These are phyloP conservation scores for Smithsoniella earleae DNA, from an alignment of 163 green algal genomes.

Conservation along the genomic window DNA sequence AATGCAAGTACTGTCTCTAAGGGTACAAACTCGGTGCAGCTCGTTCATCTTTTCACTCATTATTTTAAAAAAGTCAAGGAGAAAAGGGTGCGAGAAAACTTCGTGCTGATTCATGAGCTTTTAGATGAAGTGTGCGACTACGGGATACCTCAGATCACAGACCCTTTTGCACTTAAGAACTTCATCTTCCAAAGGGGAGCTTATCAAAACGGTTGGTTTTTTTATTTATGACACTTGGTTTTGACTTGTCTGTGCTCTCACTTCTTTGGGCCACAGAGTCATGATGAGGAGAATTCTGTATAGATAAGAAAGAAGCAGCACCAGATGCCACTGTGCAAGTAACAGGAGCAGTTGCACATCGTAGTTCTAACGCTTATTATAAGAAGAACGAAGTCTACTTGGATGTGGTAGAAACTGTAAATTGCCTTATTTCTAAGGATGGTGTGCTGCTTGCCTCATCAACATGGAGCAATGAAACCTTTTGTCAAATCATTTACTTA, in stretches of 20 bases:
- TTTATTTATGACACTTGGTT: not conserved
- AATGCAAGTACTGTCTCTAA: not conserved
- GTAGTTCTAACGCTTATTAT: constrained; percentile 8
- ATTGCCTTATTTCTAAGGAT: constrained; percentile 24
- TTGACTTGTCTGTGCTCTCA: not conserved
- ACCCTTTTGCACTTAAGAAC: constrained; percentile 8
- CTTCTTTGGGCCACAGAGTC: no score
- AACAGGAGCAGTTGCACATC: constrained; percentile 16
- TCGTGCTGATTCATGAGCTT: constrained; percentile 27
- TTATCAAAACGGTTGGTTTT: constrained; percentile 15
- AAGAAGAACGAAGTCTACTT: constrained; percentile 30
- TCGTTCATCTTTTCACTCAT: constrained; percentile 23
- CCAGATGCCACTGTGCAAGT: constrained; percentile 20
- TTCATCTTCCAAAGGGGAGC: constrained; percentile 21
- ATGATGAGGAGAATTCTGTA: no score
- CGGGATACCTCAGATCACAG: constrained; percentile 25
- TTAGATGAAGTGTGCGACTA: constrained; percentile 26
- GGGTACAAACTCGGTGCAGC: no score
- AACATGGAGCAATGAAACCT: no score
- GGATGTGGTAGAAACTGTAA: constrained; percentile 24
- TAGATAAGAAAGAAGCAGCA: constrained; percentile 14
- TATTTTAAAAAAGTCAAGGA: constrained; percentile 29
- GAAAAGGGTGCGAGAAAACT: constrained; percentile 18
- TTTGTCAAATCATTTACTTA: no score
- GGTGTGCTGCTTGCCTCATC: not conserved